These are phyloP conservation scores for Rhodotorula sp. DNA, from an alignment of 1,284 basidiomycete species.

Conservation along the genomic window DNA sequence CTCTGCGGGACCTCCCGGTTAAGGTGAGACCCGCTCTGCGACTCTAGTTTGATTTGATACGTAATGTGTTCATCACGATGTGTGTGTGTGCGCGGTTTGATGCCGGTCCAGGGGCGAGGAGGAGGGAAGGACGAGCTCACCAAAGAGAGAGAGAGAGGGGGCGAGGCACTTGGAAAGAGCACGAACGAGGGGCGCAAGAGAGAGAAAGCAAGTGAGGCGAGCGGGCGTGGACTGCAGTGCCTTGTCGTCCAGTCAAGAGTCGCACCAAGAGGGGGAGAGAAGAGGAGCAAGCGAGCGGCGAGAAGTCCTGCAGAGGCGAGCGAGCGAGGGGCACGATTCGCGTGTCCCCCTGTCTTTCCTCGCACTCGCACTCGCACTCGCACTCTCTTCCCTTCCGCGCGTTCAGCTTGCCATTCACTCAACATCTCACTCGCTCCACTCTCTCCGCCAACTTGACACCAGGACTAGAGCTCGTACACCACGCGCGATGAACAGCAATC, in stretches of 20 bases:
- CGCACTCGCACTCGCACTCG: too few species aligned
- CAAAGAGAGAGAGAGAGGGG: neutral
- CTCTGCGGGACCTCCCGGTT: slow-evolving; percentile 1
- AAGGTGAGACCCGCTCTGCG: slow-evolving; percentile 6
- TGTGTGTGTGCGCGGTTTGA: neutral
- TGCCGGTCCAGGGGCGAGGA: neutral
- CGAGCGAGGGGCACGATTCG: neutral
- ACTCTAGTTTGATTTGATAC: slow-evolving; percentile 28
- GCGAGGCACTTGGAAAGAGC: neutral
- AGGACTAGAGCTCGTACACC: too few species aligned
- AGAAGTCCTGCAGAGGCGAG: neutral
- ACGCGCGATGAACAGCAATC: neutral
- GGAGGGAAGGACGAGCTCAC: neutral
- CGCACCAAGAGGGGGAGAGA: too few species aligned
- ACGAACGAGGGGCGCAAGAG: too few species aligned
- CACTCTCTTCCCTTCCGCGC: neutral
- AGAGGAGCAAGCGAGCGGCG: neutral
- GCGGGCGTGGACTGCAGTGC: too few species aligned
- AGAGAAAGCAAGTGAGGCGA: neutral
- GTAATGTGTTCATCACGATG: slow-evolving; percentile 9
- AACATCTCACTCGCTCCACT: neutral
- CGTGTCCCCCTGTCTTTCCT: neutral
- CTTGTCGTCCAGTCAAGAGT: too few species aligned
- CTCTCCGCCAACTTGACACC: neutral
- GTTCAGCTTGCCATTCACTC: neutral